Evolutionary conservation across 139 green algal genomes (phyloP).

Genomic region (Diplosphaera chodatii): DNA sequence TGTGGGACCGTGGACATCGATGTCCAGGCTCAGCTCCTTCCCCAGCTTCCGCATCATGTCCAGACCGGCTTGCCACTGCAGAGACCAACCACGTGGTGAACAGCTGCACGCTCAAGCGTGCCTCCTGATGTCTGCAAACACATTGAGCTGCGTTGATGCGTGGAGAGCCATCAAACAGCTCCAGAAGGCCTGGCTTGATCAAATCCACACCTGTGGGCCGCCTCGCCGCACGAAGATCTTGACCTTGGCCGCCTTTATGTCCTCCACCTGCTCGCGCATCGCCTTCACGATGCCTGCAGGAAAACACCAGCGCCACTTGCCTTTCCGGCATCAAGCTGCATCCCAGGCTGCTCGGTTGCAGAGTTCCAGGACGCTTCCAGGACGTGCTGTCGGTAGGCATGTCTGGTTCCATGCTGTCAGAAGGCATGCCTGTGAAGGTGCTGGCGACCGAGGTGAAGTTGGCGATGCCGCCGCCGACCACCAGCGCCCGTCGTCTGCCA

Average conservation of each 20-base stretch:
- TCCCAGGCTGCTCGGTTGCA: too few species aligned
- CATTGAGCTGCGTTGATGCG: too few species aligned
- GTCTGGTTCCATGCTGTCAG: too few species aligned
- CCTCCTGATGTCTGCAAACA: too few species aligned
- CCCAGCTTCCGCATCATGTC: conserved; percentile 70
- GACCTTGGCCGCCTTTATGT: conserved; percentile 68
- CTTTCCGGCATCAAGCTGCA: too few species aligned
- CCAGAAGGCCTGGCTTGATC: too few species aligned
- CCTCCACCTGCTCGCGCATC: conserved; percentile 25
- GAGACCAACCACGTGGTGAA: too few species aligned
- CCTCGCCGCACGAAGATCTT: conserved; percentile 80
- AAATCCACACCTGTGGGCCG: conserved; percentile 53
- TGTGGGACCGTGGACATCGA: conserved; percentile 84
- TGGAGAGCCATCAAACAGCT: too few species aligned
- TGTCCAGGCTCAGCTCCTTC: conserved; percentile 55
- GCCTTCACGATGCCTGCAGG: conserved; percentile 34
- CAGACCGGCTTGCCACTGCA: conserved; percentile 79
- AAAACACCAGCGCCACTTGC: too few species aligned
- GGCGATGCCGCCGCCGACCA: conserved; percentile 90
- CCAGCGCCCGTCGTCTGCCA: conserved; percentile 60
- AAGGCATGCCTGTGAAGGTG: conserved; percentile 88
- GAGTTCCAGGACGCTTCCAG: too few species aligned
- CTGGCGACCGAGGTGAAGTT: conserved; percentile 95
- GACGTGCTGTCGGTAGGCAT: too few species aligned
- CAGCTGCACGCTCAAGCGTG: too few species aligned